A percentile compares a stretch with the other conserved stretches of the same genome.
Conservation (phyloP, 306 rosid species). For the Cicer bijugum region DNA sequence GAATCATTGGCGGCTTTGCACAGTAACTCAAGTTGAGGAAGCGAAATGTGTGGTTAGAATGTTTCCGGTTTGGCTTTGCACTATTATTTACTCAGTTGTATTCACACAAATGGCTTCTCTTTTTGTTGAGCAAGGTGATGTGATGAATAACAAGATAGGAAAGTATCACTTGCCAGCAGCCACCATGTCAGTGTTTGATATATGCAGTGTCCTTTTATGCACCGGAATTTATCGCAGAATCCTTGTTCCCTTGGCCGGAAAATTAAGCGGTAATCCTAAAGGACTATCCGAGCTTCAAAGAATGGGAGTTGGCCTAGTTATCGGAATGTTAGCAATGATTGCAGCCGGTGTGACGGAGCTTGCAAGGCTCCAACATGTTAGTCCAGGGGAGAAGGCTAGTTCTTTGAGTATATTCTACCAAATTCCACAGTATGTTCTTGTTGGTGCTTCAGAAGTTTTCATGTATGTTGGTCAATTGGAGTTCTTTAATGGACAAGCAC, state of each 20-base stretch:
- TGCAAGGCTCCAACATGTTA: constrained; percentile 40
- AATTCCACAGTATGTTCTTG: constrained; percentile 62
- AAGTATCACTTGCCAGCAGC: constrained; percentile 62
- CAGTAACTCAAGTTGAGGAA: constrained; percentile 73
- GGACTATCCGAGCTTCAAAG: constrained; percentile 64
- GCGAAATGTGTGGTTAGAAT: constrained; percentile 64
- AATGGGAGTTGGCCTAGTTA: constrained; percentile 65
- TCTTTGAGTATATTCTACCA: constrained; percentile 55
- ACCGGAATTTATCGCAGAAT: constrained; percentile 55
- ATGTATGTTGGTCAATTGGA: constrained; percentile 65
- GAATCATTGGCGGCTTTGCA: constrained; percentile 61
- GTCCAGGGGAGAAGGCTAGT: constrained; percentile 49
- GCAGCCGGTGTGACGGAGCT: constrained; percentile 61
- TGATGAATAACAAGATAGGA: constrained; percentile 52
- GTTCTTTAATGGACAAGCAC: constrained; percentile 64
- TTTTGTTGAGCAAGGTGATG: constrained; percentile 71
- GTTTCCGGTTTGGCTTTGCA: constrained; percentile 70
- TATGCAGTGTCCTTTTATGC: constrained; percentile 54
- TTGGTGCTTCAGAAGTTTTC: constrained; percentile 69
- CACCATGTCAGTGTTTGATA: constrained; percentile 68
- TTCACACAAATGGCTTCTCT: constrained; percentile 77
- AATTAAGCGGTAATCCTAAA: constrained; percentile 48
- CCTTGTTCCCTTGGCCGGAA: constrained; percentile 54
- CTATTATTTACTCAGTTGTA: constrained; percentile 64
- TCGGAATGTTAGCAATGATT: constrained; percentile 61